Evolutionary conservation across 2,329 filamentous ascomycete species (phyloP), one percentile per base, ranked within the genome.

Genomic region (Xylaria sp.): DNA sequence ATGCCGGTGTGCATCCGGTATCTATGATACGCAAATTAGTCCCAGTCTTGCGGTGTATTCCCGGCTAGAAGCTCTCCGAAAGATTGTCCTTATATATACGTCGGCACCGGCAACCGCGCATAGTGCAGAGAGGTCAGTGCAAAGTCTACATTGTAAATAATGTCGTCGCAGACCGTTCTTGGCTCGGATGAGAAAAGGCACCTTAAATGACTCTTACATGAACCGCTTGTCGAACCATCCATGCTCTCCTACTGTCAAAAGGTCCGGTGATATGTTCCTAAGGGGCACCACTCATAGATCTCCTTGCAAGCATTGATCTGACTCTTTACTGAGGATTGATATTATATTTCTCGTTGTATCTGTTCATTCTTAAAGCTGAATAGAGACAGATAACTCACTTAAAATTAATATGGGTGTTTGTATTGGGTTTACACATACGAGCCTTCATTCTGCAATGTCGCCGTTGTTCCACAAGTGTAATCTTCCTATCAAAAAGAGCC

Each of bases 191-290:
- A 87, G 73, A 57, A 87, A 85, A 0, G 86, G 85, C 86, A 88
- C 87, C 75, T 87, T 85, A 77, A 88, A 87, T 15, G 79, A 82
- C 75, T 88, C 84, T 70, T 88, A 88, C 83, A 88, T 87, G 75
- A 88, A 87, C 2, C 86, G 82, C 76, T 88, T 88, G 74, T 87
- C 86, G 72, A 87, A 87, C 85, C 85, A 88, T 63, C 86, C 85
- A 69, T 88, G 86, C 67, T 88, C 86, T 8, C 85, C 85, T 0
- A 25, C 3, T 25, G 23, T 37, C 28, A 28, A 37, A 37, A 37
- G 34, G 34, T 9, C 34, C 7, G 28, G 28, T 28, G 28, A 28
- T 28, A 28, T 28, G 3, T 28, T 28, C 5, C 28, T 28, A 28
- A 28, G 28, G 3, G 1, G 3, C 28, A 28, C 34, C 34, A 10